Conservation (phyloP, 495 filamentous ascomycete species). For the Penicillium psychrofluorescens region DNA sequence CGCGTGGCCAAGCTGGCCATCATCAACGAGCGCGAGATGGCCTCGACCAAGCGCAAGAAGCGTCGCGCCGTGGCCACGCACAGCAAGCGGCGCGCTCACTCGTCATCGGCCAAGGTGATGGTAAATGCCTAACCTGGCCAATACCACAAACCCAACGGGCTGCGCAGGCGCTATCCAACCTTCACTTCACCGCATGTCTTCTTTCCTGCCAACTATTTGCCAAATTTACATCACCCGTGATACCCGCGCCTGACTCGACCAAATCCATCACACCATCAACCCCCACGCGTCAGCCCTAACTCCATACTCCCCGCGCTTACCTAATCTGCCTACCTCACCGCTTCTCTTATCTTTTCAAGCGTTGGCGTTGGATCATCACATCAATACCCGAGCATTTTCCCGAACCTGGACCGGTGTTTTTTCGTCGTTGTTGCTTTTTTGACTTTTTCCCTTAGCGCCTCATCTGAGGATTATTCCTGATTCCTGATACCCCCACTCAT, state of each 20-base stretch:
- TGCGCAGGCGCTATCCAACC: slow-evolving; percentile 16
- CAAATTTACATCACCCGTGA: slow-evolving; percentile 8
- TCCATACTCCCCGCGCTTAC: slow-evolving; percentile 18
- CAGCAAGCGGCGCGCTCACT: slow-evolving; percentile 30
- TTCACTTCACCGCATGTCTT: slow-evolving; percentile 1
- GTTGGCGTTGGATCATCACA: slow-evolving; percentile 5
- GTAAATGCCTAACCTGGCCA: slow-evolving; percentile 1
- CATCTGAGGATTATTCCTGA: too few relatives aligned
- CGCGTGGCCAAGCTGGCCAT: slow-evolving; percentile 28
- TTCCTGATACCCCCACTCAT: slow-evolving; percentile 14
- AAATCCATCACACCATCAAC: background rate
- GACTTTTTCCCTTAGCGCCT: background rate
- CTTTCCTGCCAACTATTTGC: background rate
- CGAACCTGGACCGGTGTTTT: slow-evolving; percentile 16
- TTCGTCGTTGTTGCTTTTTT: background rate
- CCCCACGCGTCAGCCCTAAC: background rate
- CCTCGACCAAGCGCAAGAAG: slow-evolving; percentile 30
- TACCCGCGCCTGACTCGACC: slow-evolving; percentile 4
- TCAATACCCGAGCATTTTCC: slow-evolving; percentile 10
- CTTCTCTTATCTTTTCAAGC: slow-evolving; percentile 4
- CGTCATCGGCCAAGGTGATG: slow-evolving; percentile 15
- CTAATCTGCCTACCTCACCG: slow-evolving; percentile 22
- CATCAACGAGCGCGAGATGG: slow-evolving; percentile 23
- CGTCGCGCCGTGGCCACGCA: slow-evolving; percentile 21
- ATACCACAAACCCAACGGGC: slow-evolving; percentile 1